Base-by-base conservation (phyloP, 208 protist species). In the Leishmania lainsoni region DNA sequence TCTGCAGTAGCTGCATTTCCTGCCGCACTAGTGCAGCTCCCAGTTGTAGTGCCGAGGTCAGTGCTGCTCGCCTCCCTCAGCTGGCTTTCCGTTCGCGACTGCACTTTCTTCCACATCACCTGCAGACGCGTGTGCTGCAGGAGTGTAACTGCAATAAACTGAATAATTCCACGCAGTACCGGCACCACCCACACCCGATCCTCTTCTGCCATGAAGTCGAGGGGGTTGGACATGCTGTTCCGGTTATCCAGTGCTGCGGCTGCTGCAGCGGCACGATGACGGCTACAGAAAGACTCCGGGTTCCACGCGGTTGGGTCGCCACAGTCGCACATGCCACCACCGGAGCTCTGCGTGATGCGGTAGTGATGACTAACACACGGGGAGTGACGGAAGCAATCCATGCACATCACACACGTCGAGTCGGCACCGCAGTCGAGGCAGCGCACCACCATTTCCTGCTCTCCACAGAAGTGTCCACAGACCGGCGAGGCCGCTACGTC, bases 251-350 rank as follows among this genome's bases (percentile, higher is more conserved):
- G 20, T 9, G 70, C 17, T 45, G 69, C 51, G 1, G 65, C 61
- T 10, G 70, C 79, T 14, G 35, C 56, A 3, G 61, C 66, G 6
- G 91, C 90, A 35, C 87, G 83, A 78, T 96, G 91, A 1, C 79
- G 78, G 3, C 69, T 86, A 79, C 92, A 96, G 81, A 98, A 95
- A 6, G 89, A 89, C 58, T 87, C 81, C 42, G 79, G 29, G 71
- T 92, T 90, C 93, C 94, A 95, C 32, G 94, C 93, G 66, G 83
- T 90, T n/a, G 92, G 88, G 84, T 99, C 97, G 58, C 97, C 97
- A 89, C 97, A 99, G 91, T 99, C 97, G 83, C 97, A 98, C 83
- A 97, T 96, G 78, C 95, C 96, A 56, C 90, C 87, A 48, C 88
- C 95, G 49, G 89, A 86, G 81, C 90, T 82, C n/a, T 80, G 79